A percentile compares a stretch with the other conserved stretches of the same genome.
phyloP scores from a whole-genome alignment of 2,329 filamentous ascomycete species.

The Thelonectria discophora region DNA sequence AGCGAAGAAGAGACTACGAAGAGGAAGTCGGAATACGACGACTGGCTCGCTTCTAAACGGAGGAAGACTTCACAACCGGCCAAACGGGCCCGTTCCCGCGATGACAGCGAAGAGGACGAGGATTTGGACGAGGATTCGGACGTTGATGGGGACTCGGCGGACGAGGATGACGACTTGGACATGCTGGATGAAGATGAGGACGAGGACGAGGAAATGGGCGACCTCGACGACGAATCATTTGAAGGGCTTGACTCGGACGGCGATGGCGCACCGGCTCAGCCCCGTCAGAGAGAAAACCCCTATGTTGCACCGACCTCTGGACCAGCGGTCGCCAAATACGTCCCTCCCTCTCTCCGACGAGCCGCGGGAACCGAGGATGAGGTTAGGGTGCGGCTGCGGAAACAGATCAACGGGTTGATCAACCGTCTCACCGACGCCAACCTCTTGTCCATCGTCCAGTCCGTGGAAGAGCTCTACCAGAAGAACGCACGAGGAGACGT shows the following conservation, averaged over 20 bases:
- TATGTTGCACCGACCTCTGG: slow-evolving; percentile 77
- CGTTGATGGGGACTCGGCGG: slow-evolving; percentile 23
- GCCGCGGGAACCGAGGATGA: slow-evolving; percentile 71
- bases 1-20: slow-evolving; percentile 68
- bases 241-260: slow-evolving; percentile 51
- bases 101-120: slow-evolving; percentile 41
- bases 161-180: slow-evolving; percentile 41
- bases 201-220: slow-evolving; percentile 40
- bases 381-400: slow-evolving; percentile 72
- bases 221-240: slow-evolving; percentile 49
- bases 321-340: slow-evolving; percentile 73
- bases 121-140: slow-evolving; percentile 41
- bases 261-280: slow-evolving; percentile 47
- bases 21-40: slow-evolving; percentile 64
- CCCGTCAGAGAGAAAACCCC: slow-evolving; percentile 79
- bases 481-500: slow-evolving; percentile 88
- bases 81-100: slow-evolving; percentile 23
- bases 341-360: slow-evolving; percentile 84
- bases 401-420: slow-evolving; percentile 86
- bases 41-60: slow-evolving; percentile 69
- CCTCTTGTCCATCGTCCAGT: slow-evolving; percentile 81
- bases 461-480: slow-evolving; percentile 85
- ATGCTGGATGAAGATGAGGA: slow-evolving; percentile 39
- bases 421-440: slow-evolving; percentile 95
- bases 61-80: slow-evolving; percentile 52